These are phyloP conservation scores for Echium plantagineum DNA, from an alignment of 257 asterid species.

Conservation along the genomic window DNA sequence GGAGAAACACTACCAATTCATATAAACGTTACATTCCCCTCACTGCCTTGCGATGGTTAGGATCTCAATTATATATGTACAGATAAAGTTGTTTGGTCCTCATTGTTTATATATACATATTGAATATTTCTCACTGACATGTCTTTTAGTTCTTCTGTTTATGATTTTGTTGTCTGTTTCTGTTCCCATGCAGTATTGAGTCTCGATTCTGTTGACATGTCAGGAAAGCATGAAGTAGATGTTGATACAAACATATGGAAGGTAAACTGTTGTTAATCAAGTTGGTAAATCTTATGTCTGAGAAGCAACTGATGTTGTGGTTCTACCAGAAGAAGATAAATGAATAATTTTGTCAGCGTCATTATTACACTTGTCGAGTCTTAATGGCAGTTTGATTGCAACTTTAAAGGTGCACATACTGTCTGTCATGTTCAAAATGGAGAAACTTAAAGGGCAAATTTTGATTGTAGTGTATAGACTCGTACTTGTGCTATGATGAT, in stretches of 20 bases:
- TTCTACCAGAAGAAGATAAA: too few species aligned
- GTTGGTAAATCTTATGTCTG: background rate
- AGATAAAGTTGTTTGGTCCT: background rate
- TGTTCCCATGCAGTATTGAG: conserved; percentile 57
- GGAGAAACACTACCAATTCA: conserved; percentile 97
- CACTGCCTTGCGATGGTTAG: conserved; percentile 98
- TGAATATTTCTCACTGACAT: too few species aligned
- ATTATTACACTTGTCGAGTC: too few species aligned
- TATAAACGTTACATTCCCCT: conserved; percentile 89
- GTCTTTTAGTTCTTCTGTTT: background rate
- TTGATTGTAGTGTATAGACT: too few species aligned
- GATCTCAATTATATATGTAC: conserved; percentile 10
- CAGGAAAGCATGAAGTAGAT: conserved; percentile 99
- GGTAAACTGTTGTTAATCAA: conserved; percentile 27
- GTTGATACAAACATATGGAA: conserved; percentile 99
- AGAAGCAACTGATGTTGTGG: too few species aligned
- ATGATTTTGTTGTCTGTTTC: conserved; percentile 1
- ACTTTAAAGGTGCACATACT: too few species aligned
- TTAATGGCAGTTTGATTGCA: too few species aligned
- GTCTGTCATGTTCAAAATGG: too few species aligned
- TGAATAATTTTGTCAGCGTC: too few species aligned
- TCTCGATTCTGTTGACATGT: conserved; percentile 93
- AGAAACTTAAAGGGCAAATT: too few species aligned
- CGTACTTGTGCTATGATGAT: too few species aligned
- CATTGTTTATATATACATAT: too few species aligned